Conservation (phyloP, 768 basidiomycete genomes). For the Phlebiopsis flavidoalba region DNA sequence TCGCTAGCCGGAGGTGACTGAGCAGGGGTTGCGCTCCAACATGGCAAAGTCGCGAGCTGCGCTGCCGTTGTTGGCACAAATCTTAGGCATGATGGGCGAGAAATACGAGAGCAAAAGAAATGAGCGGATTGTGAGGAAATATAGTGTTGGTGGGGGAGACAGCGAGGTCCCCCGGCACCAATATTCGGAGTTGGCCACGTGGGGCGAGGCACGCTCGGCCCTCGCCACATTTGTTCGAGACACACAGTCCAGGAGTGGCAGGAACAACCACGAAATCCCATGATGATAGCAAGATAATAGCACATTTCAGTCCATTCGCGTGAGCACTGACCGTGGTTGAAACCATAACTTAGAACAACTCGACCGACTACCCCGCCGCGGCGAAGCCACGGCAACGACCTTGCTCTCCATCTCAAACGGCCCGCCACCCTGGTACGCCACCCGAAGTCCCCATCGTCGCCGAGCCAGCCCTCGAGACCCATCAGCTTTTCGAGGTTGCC, state of each 20-base stretch:
- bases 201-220: neutral
- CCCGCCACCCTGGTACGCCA: conserved; percentile 26
- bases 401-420: conserved; percentile 26
- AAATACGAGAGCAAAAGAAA: neutral
- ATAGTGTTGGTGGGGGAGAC: neutral
- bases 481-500: conserved; percentile 39
- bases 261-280: neutral
- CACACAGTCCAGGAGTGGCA: neutral
- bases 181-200: neutral
- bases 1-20: conserved; percentile 60
- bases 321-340: neutral
- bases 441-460: conserved; percentile 27
- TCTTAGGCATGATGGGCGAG: conserved; percentile 6
- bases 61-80: conserved; percentile 27
- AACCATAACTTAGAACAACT: conserved; percentile 18
- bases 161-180: neutral
- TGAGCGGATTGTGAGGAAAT: neutral
- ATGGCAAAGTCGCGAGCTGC: conserved; percentile 72
- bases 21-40: conserved; percentile 75
- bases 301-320: too few species aligned
- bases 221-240: neutral
- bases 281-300: neutral
- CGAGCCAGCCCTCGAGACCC: conserved; percentile 36
- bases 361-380: conserved; percentile 23
- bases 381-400: conserved; percentile 24